A percentile compares a stretch with the other conserved stretches of the same genome.
Evolutionary conservation across 1,139 yeast genomes (phyloP).

Genomic region (Geotrichum macrosporum): DNA sequence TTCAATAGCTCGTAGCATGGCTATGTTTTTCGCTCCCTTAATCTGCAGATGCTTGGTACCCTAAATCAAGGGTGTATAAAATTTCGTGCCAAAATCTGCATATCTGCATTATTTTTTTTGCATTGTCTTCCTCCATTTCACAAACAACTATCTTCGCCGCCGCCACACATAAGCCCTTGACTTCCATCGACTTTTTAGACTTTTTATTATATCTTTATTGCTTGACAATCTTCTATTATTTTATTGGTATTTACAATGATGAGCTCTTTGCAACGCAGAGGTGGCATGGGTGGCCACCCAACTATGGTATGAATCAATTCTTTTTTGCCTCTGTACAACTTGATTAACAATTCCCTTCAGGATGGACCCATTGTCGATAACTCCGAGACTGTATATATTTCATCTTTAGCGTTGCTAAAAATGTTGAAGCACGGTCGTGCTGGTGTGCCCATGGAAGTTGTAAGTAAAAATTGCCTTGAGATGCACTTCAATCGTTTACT

Average conservation of each 20-base stretch:
- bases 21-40: conserved; percentile 1
- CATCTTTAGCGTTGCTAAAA: conserved; percentile 88
- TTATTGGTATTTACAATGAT: too few relatives aligned
- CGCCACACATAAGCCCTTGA: conserved; percentile 1
- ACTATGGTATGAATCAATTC: conserved; percentile 27
- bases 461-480: conserved; percentile 22
- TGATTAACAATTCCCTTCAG: conserved; percentile 26
- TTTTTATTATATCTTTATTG: not conserved
- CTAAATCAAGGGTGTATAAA: not conserved
- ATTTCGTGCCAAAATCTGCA: conserved; percentile 2
- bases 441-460: conserved; percentile 99
- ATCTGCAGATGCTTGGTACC: not conserved
- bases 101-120: conserved; percentile 6
- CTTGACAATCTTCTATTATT: conserved; percentile 10
- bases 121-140: not conserved
- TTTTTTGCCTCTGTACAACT: conserved; percentile 5
- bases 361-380: conserved; percentile 88
- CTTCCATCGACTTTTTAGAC: not conserved
- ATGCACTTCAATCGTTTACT: conserved; percentile 6
- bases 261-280: conserved; percentile 68
- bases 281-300: conserved; percentile 32
- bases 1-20: conserved; percentile 7
- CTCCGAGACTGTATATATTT: conserved; percentile 92
- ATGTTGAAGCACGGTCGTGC: conserved; percentile 98
- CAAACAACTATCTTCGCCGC: conserved; percentile 4